Conservation (phyloP, 768 basidiomycete genomes). For the Russula griseocarnosa region DNA sequence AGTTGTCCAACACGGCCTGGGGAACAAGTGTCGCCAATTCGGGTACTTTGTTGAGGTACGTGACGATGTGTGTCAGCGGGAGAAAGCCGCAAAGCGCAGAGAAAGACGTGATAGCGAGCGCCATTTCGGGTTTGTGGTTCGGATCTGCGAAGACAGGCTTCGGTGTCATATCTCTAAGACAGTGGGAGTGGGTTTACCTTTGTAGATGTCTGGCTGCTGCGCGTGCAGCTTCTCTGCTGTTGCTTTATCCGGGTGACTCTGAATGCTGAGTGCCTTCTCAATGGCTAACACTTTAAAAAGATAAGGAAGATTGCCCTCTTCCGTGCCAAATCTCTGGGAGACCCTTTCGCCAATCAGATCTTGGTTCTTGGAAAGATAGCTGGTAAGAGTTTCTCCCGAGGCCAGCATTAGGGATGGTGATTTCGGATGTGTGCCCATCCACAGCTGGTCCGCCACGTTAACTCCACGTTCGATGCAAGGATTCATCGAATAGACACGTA, state of each 20-base stretch:
- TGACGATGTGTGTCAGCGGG: constrained; percentile 68
- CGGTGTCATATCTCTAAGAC: constrained; percentile 19
- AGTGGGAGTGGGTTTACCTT: constrained; percentile 50
- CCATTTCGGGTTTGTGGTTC: constrained; percentile 99
- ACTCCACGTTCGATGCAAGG: not conserved
- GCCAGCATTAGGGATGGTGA: constrained; percentile 52
- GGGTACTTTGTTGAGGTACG: constrained; percentile 60
- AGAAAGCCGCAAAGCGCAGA: constrained; percentile 89
- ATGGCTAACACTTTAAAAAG: constrained; percentile 91
- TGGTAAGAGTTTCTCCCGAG: constrained; percentile 47
- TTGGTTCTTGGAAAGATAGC: constrained; percentile 62
- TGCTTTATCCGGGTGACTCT: constrained; percentile 86
- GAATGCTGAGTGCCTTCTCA: constrained; percentile 84
- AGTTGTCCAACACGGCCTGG: constrained; percentile 45
- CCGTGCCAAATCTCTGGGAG: constrained; percentile 36
- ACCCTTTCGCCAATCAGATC: constrained; percentile 48
- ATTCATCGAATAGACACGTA: constrained; percentile 36
- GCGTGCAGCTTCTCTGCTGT: constrained; percentile 52
- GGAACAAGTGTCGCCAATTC: constrained; percentile 77
- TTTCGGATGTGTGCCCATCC: constrained; percentile 97
- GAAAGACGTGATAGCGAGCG: constrained; percentile 91
- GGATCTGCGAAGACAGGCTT: constrained; percentile 51
- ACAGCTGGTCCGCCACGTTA: constrained; percentile 56
- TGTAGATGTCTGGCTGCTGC: constrained; percentile 79
- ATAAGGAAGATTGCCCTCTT: constrained; percentile 75